A percentile compares a stretch with the other conserved stretches of the same genome.
These are phyloP conservation scores for Dipodascopsis uninucleata DNA, from an alignment of 805 yeast species.

Conservation along the genomic window DNA sequence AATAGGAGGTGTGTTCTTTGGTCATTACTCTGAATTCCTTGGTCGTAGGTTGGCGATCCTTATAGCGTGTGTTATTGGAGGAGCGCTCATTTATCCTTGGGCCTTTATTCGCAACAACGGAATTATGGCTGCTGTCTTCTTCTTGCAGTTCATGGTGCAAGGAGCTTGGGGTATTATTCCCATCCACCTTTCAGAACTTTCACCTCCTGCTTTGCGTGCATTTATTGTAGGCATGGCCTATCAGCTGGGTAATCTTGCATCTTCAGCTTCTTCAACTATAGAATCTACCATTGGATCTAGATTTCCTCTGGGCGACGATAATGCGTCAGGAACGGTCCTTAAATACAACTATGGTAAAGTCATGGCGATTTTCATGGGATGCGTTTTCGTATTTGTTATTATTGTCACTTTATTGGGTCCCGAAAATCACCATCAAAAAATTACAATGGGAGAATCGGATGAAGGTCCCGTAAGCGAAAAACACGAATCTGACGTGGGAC, in stretches of 20 bases:
- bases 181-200: conserved; percentile 59
- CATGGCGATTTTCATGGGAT: conserved; percentile 66
- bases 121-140: conserved; percentile 57
- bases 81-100: conserved; percentile 62
- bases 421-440: too few relatives aligned
- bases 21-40: conserved; percentile 52
- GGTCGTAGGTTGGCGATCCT: conserved; percentile 62
- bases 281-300: conserved; percentile 58
- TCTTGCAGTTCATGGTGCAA: conserved; percentile 61
- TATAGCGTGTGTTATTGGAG: conserved; percentile 50
- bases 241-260: conserved; percentile 70
- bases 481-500: too few relatives aligned
- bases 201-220: conserved; percentile 62
- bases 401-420: conserved; percentile 54
- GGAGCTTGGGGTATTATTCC: conserved; percentile 77
- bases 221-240: conserved; percentile 60
- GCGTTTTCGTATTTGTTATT: conserved; percentile 54
- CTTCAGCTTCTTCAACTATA: conserved; percentile 68
- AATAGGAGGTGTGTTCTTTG: conserved; percentile 58
- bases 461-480: too few relatives aligned
- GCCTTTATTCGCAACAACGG: conserved; percentile 45
- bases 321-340: conserved; percentile 7
- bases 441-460: too few relatives aligned
- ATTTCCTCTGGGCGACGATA: conserved; percentile 41
- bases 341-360: conserved; percentile 63